phyloP scores from a whole-genome alignment of 176 grass and related monocot genomes.

The Carex scoparia region DNA sequence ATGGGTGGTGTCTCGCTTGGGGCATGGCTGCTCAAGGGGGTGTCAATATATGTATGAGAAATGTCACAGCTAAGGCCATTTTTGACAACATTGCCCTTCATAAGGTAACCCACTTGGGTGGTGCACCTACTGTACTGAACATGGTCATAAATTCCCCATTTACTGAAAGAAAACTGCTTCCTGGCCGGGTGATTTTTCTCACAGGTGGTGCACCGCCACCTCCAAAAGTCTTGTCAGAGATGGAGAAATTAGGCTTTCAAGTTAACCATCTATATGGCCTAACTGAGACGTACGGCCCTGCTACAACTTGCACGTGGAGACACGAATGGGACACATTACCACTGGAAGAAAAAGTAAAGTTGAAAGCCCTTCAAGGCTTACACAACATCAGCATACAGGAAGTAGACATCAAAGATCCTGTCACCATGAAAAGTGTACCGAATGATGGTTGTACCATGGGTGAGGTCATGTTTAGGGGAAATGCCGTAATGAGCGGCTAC shows the following conservation, averaged over 20 bases:
- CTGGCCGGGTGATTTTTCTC: conserved; percentile 13
- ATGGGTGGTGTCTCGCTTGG: conserved; percentile 33
- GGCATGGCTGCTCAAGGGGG: conserved; percentile 31
- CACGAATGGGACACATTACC: conserved; percentile 36
- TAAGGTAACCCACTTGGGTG: conserved; percentile 26
- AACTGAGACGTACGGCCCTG: conserved; percentile 29
- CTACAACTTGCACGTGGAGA: conserved; percentile 26
- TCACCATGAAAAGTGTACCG: conserved; percentile 29
- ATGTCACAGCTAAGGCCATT: conserved; percentile 11
- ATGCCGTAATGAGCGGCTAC: conserved; percentile 36
- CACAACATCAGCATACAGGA: conserved; percentile 19
- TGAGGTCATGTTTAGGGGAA: conserved; percentile 37
- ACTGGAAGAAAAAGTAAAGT: background rate
- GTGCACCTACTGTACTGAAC: conserved; percentile 31
- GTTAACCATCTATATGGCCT: conserved; percentile 40
- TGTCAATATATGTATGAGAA: conserved; percentile 18
- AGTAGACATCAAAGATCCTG: conserved; percentile 18
- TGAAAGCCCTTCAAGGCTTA: conserved; percentile 34
- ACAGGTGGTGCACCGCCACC: conserved; percentile 37
- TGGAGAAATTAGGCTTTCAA: conserved; percentile 31
- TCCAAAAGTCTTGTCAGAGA: conserved; percentile 17
- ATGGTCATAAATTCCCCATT: conserved; percentile 18
- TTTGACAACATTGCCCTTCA: conserved; percentile 25
- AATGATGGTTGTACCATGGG: conserved; percentile 30
- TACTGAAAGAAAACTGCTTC: conserved; percentile 14